Base-by-base conservation (phyloP, 371 early-diverging fungal species). In the Cokeromyces recurvatus region DNA sequence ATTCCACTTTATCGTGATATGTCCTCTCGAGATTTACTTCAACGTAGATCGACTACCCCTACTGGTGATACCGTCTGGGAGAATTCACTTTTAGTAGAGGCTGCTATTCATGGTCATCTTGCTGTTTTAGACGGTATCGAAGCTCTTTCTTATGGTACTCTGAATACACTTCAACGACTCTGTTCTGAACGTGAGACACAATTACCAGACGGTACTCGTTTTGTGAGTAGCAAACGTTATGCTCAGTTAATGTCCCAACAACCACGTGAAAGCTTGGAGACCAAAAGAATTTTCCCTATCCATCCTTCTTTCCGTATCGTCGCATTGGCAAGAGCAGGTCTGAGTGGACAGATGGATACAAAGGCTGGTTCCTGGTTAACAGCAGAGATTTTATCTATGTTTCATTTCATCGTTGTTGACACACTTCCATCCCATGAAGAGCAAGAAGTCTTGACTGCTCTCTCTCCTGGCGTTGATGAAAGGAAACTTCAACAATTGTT, bases 11-110 rank as follows among this genome's bases (percentile, higher is more conserved):
- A 85, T 64, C 78, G 82, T 44, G 92, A 91, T 46, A 88, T 91
- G 89, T 85, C 87, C n/a, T 81, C 88, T 4, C 75, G 90, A 10
- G 92, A 91, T 56, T 67, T 91, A 5, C 66, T 91, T n/a, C 90
- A 91, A 46, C 78, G 88, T 34, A 77, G 92, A 32, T 72, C 79
- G 32, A 91, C 91, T 1, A 81, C 83, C 0, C 66, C 73, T 24
- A 57, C 74, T 4, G 92, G 92, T 40, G 87, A 89, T 27, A 91
- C 92, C 2, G 64, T 82, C 12, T 84, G 85, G 84, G 82, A 82
- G 53, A 82, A 83, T 56, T 85, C 87, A 1, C 72, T 81, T 2
- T 63, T 89, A 9, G 85, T 91, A 6, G 79, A 81, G 48, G 91
- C 90, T 12, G 88, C 90, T 19, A 61, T 89, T 19, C 74, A 75